A percentile compares a stretch with the other conserved stretches of the same genome.
Evolutionary conservation across 495 filamentous ascomycete species (phyloP).

Genomic region (Daldinia loculata): DNA sequence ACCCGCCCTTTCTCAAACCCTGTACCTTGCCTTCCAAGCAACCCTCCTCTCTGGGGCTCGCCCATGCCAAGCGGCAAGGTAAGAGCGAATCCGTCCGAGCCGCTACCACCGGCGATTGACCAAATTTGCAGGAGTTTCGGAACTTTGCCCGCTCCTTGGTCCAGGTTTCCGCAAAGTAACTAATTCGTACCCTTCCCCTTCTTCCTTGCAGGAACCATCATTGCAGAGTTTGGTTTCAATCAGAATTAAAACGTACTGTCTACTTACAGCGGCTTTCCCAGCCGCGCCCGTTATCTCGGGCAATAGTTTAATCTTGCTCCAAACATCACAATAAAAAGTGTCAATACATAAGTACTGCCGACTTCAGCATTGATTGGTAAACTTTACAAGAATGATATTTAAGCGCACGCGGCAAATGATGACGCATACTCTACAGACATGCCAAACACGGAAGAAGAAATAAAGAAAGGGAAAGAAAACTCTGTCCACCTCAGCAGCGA

Average conservation of each 20-base stretch:
- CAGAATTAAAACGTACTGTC: constrained; percentile 16
- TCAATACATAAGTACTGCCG: background rate
- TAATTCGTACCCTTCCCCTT: constrained; percentile 35
- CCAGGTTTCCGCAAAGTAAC: constrained; percentile 42
- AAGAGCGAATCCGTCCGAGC: constrained; percentile 50
- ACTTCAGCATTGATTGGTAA: background rate
- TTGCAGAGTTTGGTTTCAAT: constrained; percentile 34
- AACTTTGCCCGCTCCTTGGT: constrained; percentile 40
- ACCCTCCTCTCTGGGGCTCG: constrained; percentile 44
- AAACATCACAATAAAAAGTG: background rate
- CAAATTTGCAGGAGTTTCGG: constrained; percentile 48
- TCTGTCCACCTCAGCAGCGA: constrained; percentile 5
- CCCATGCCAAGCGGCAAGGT: constrained; percentile 47
- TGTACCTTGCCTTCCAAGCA: constrained; percentile 41
- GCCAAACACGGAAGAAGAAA: constrained; percentile 9
- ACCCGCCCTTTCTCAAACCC: constrained; percentile 41
- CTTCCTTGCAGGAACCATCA: constrained; percentile 43
- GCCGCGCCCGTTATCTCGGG: constrained; percentile 1
- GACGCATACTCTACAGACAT: constrained; percentile 21
- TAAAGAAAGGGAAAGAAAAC: background rate
- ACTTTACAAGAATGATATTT: constrained; percentile 6
- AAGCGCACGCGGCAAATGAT: constrained; percentile 9
- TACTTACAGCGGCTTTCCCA: constrained; percentile 10
- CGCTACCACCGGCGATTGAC: constrained; percentile 49
- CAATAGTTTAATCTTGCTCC: constrained; percentile 16